Conservation (phyloP, 306 rosid genomes). For the Rosa multiflora region DNA sequence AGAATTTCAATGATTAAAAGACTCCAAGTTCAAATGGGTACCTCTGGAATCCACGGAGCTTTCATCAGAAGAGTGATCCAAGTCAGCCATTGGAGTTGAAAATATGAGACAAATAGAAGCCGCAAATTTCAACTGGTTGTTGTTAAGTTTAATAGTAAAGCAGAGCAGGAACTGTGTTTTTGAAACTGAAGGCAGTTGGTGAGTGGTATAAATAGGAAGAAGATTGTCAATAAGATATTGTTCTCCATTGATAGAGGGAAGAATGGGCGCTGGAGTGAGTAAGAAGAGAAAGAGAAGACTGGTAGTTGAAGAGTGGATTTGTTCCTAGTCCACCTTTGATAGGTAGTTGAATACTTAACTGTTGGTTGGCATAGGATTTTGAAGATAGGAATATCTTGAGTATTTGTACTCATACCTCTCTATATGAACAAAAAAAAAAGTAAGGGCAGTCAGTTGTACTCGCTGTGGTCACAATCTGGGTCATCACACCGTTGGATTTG, state of each 20-base stretch:
- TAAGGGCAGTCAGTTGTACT: neutral
- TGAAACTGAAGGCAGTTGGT: constrained; percentile 28
- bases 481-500: neutral
- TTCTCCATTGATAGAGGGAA: constrained; percentile 13
- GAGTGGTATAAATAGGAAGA: constrained; percentile 43
- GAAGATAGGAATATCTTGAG: neutral
- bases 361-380: constrained; percentile 35
- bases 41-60: constrained; percentile 54
- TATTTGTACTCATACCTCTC: neutral
- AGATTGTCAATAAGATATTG: constrained; percentile 10
- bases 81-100: constrained; percentile 54
- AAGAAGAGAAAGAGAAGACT: constrained; percentile 29
- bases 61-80: constrained; percentile 44
- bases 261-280: constrained; percentile 25
- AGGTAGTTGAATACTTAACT: constrained; percentile 52
- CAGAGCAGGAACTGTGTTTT: constrained; percentile 14
- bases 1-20: neutral
- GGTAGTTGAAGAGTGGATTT: constrained; percentile 56
- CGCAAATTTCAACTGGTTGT: neutral
- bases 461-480: neutral
- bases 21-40: constrained; percentile 32
- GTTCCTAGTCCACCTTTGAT: constrained; percentile 35
- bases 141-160: neutral
- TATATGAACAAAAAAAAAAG: neutral
- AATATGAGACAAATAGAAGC: constrained; percentile 23